Base-by-base conservation (phyloP, 2,329 filamentous ascomycete genomes). In the Chaetothyriales sp. region DNA sequence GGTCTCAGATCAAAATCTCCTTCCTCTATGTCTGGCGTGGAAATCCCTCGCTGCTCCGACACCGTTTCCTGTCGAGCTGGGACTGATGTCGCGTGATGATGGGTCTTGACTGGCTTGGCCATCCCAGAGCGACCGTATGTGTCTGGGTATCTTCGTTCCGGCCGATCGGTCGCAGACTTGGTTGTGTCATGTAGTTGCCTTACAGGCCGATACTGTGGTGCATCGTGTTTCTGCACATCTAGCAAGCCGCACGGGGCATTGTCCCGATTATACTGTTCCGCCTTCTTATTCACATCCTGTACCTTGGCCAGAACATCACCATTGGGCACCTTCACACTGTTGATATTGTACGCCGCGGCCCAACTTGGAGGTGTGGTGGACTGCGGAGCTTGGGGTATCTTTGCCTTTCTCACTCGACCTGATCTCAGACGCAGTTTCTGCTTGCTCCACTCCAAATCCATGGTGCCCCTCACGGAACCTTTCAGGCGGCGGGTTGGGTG, bases 1-100 rank as follows among this genome's bases (percentile, higher is more conserved):
- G 70, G 65, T 52, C 69, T 67, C 43, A 72, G 62, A 52, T 72
- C 68, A 59, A 63, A 65, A 53, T 58, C 56, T n/a, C 48, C 53
- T 51, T 59, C 59, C 10, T 55, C 53, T 15, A 51, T 48, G 45
- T 54, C 52, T 1, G 48, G 50, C 9, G 20, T 33, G 20, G 15
- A 10, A 3, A 29, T 4, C 3, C 10, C 20, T 25, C 10, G 20
- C 4, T 47, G 8, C 19, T 13, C 20, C 1, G 15, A 18, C n/a
- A 37, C 28, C 13, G 46, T 46, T 46, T 18, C 2, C 18, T 9
- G n/a, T 9, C 10, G n/a, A 46, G n/a, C 19, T 20, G 19, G 7
- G n/a, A n/a, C 8, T 13, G 44, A 9, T n/a, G 13, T 19, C 6
- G 44, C 8, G 44, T 2, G 10, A 46, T 9, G 19, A 20, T 5